Evolutionary conservation across 116 monocot genomes (phyloP).

Genomic region (Iris pallida): DNA sequence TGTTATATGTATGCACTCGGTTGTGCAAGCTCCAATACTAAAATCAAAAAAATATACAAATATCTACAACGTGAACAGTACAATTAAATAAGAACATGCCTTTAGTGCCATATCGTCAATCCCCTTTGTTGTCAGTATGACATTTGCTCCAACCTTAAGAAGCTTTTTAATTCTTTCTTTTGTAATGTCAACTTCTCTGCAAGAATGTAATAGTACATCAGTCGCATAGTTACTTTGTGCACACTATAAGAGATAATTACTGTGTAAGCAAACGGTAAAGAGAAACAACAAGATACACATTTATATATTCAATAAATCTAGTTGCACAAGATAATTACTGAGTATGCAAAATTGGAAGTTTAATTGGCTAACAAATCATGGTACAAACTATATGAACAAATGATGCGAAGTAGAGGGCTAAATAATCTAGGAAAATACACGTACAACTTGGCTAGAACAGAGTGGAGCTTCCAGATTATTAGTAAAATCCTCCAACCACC

Average conservation of each 20-base stretch:
- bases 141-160: slow-evolving; percentile 92
- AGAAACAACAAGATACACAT: not conserved
- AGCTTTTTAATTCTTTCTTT: slow-evolving; percentile 94
- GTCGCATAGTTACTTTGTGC: not conserved
- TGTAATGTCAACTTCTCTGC: slow-evolving; percentile 92
- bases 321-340: not conserved
- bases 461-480: no score
- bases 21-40: no score
- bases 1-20: no score
- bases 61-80: no score
- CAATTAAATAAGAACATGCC: slow-evolving; percentile 29
- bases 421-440: no score
- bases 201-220: slow-evolving; percentile 19
- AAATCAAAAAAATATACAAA: no score
- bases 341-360: not conserved
- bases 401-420: not conserved
- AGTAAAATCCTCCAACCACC: no score
- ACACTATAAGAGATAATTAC: not conserved
- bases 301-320: not conserved
- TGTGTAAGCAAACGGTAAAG: not conserved
- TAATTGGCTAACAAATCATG: not conserved
- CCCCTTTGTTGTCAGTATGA: slow-evolving; percentile 90
- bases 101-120: slow-evolving; percentile 99
- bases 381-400: not conserved
- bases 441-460: no score